phyloP scores from a whole-genome alignment of 208 protist genomes.

The Novymonas esmeraldas region DNA sequence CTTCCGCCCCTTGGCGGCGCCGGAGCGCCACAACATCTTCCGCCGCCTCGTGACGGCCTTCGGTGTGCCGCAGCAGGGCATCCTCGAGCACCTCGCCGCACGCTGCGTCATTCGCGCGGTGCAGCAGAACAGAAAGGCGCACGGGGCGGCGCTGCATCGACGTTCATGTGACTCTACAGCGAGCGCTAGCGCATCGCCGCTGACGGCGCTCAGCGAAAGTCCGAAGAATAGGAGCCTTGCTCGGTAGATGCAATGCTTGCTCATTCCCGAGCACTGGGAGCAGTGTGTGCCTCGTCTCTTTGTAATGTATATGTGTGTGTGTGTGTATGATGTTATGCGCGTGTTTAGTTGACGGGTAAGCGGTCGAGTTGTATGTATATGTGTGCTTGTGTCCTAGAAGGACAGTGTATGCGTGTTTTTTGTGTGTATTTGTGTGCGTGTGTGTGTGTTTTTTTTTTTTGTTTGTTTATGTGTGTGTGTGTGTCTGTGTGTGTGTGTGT shows the following conservation, averaged over 20 bases:
- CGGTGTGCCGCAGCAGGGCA: conserved; percentile 65
- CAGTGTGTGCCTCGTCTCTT: not conserved
- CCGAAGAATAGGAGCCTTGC: not conserved
- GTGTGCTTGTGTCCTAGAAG: not conserved
- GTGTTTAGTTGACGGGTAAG: no score
- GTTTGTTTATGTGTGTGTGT: not conserved
- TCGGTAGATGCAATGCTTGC: no score
- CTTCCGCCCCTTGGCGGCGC: conserved; percentile 66
- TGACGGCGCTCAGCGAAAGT: not conserved
- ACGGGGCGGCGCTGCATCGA: not conserved
- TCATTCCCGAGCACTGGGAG: no score
- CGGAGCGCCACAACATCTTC: conserved; percentile 79
- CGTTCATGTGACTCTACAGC: no score
- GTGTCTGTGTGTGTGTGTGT: not conserved
- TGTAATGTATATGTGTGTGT: not conserved
- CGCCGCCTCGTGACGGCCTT: conserved; percentile 63
- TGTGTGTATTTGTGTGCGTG: not conserved
- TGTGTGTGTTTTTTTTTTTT: not conserved
- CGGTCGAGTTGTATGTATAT: not conserved
- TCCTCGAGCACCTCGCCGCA: conserved; percentile 72
- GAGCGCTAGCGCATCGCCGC: not conserved
- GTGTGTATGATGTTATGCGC: not conserved
- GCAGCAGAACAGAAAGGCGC: conserved; percentile 49
- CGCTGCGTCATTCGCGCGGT: conserved; percentile 73
- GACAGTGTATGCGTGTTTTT: not conserved